Conservation (phyloP, 257 asterid species). For the Linaria vulgaris region DNA sequence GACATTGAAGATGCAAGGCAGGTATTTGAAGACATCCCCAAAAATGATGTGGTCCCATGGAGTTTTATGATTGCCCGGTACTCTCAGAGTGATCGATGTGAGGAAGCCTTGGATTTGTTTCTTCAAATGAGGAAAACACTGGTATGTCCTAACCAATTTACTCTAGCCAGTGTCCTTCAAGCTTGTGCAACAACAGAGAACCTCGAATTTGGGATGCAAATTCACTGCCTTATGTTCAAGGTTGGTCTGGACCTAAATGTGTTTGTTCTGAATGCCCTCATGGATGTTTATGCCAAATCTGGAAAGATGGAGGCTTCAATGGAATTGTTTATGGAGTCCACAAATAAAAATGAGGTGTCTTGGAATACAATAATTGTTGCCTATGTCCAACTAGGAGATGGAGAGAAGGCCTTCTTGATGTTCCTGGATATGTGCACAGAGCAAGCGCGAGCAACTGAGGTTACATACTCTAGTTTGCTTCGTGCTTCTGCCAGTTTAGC, state of each 20-base stretch:
- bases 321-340: conserved; percentile 50
- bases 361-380: conserved; percentile 93
- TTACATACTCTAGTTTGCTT: conserved; percentile 77
- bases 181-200: conserved; percentile 65
- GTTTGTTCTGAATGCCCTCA: conserved; percentile 76
- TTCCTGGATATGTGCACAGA: conserved; percentile 61
- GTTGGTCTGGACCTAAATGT: conserved; percentile 64
- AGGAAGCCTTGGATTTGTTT: conserved; percentile 70
- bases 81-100: conserved; percentile 69
- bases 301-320: conserved; percentile 61
- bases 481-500: conserved; percentile 87
- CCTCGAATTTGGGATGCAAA: conserved; percentile 66
- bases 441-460: conserved; percentile 62
- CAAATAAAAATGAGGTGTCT: conserved; percentile 68
- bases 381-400: conserved; percentile 71
- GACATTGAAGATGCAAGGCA: conserved; percentile 64
- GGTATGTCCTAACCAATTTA: conserved; percentile 77
- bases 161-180: conserved; percentile 86
- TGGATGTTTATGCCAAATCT: conserved; percentile 88
- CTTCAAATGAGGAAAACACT: conserved; percentile 54
- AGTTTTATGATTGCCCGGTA: conserved; percentile 92
- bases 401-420: conserved; percentile 60
- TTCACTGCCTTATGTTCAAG: conserved; percentile 63
- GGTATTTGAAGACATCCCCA: conserved; percentile 78
- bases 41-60: conserved; percentile 84